phyloP scores from a whole-genome alignment of 2,329 filamentous ascomycete species.

The Pseudogymnoascus destructans region DNA sequence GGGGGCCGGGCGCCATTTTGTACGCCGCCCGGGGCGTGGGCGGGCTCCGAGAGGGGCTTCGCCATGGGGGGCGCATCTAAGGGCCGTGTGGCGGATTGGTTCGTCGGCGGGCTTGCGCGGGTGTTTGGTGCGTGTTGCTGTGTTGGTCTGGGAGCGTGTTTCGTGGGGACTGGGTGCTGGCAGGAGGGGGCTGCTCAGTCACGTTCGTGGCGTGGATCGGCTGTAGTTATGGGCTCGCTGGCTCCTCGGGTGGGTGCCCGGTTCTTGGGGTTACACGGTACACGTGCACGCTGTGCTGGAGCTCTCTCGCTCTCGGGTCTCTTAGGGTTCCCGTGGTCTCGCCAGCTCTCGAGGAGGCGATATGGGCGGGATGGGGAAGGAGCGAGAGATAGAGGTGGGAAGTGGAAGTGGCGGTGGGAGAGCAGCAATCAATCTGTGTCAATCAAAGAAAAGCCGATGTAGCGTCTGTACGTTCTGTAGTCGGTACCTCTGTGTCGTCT shows the following conservation, averaged over 20 bases:
- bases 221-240: not conserved
- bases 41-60: constrained; percentile 23
- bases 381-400: not conserved
- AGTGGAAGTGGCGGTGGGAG: not conserved
- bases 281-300: not conserved
- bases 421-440: not conserved
- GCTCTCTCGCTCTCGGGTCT: not conserved
- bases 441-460: too few species aligned
- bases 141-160: not conserved
- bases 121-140: not conserved
- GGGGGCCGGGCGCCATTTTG: constrained; percentile 15
- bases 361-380: not conserved
- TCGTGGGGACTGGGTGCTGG: not conserved
- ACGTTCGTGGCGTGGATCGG: not conserved
- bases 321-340: not conserved
- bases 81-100: constrained; percentile 23
- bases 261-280: not conserved
- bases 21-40: constrained; percentile 23
- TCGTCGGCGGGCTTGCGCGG: constrained; percentile 12
- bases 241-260: not conserved
- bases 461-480: too few species aligned
- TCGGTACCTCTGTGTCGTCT: too few species aligned
- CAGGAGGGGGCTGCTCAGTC: not conserved
- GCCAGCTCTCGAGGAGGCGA: not conserved
- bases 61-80: constrained; percentile 28